Evolutionary conservation across 1,284 basidiomycete genomes (phyloP).

Genomic region (Ustilago trichophora): DNA sequence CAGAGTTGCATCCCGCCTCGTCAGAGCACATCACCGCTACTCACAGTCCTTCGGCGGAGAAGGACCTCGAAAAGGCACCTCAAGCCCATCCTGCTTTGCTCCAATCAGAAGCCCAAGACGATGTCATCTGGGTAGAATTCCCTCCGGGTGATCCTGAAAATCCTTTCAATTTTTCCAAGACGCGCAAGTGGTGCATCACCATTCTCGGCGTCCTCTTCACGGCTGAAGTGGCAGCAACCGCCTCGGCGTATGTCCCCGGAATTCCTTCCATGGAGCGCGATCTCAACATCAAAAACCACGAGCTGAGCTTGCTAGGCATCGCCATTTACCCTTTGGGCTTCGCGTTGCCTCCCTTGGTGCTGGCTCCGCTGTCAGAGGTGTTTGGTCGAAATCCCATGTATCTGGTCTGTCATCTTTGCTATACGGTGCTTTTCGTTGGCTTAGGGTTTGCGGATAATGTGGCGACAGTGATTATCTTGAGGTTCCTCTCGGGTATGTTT

Average conservation of each 20-base stretch:
- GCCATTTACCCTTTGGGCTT: conserved; percentile 72
- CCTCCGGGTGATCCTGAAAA: conserved; percentile 69
- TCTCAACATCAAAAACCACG: conserved; percentile 73
- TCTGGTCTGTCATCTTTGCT: conserved; percentile 72
- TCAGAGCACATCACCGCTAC: background rate
- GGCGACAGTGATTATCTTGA: conserved; percentile 74
- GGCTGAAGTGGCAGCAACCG: conserved; percentile 70
- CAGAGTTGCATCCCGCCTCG: background rate
- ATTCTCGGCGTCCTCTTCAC: conserved; percentile 71
- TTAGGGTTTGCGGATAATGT: conserved; percentile 72
- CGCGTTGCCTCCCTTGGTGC: conserved; percentile 75
- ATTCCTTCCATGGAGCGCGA: conserved; percentile 75
- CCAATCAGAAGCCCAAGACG: background rate
- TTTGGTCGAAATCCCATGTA: conserved; percentile 79
- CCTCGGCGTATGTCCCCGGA: conserved; percentile 73
- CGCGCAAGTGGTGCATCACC: conserved; percentile 74
- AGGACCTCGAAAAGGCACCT: conserved; percentile 32
- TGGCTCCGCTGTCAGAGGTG: conserved; percentile 77
- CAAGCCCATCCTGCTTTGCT: conserved; percentile 10
- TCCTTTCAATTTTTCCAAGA: conserved; percentile 71
- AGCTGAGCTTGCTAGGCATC: conserved; percentile 74
- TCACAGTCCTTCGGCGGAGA: background rate
- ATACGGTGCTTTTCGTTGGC: conserved; percentile 56
- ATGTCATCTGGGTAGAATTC: conserved; percentile 72
- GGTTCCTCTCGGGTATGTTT: conserved; percentile 76